Evolutionary conservation across 768 basidiomycete genomes (phyloP), one percentile per base, ranked within the genome.

Genomic region (Suillus clintonianus): DNA sequence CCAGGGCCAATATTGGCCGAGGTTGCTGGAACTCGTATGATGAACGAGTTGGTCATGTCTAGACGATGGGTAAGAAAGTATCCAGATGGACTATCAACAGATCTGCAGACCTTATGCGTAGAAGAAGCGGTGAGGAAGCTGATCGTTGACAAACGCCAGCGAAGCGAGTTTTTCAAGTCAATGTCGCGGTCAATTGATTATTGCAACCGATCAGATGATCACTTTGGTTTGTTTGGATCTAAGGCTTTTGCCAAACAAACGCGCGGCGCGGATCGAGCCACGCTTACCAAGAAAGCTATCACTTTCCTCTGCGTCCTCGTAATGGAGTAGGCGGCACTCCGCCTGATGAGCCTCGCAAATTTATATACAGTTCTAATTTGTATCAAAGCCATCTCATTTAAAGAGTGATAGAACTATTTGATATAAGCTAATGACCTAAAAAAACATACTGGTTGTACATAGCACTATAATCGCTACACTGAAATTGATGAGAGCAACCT

Each of bases 1-100:
- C 97, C 97, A 45, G 97, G 97, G 3, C 97, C 97, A 72, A 99
- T 95, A 81, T 99, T 99, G 67, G 97, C 97, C 66, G 96, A 95
- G 2, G 97, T 98, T n/a, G 95, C 95, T 11, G 97, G 97, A 59
- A 99, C 91, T 66, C 83, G 86, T 76, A 99, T 94, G 42, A 80
- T 83, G 78, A 95, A 85, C 65, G 60, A 30, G 47, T 53, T 48
- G 32, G 69, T 53, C 76, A 77, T 76, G 64, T 50, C 63, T 19
- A n/a, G 22, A 36, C 22, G 36, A 24, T 37, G 14, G 36, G 8
- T 37, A 8, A 9, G 48, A 9, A 50, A 5, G 9, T 17, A 17
- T 30, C 24, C 27, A 7, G 15, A 50, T 50, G 4, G 4, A 55
- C 24, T 22, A 34, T 37, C 22, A 37, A 24, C 7, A 37, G 4